phyloP scores from a whole-genome alignment of 1,139 yeast genomes.

The Yamadazyma spencermartinsiae region DNA sequence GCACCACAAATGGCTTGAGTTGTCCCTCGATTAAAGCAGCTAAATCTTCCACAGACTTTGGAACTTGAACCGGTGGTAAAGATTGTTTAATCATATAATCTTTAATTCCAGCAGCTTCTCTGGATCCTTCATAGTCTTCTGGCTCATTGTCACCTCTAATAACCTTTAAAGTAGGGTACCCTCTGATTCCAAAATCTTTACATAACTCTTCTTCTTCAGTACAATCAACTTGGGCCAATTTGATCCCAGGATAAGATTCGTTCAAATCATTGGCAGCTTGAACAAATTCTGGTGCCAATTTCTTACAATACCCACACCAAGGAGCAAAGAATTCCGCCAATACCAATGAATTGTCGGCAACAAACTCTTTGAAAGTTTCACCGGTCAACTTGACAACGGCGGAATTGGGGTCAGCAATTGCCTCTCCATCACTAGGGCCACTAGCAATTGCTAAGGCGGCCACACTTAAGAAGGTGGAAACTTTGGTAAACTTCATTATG shows the following conservation, averaged over 20 bases:
- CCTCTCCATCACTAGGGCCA: conserved; percentile 54
- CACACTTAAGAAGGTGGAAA: conserved; percentile 41
- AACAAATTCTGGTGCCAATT: conserved; percentile 86
- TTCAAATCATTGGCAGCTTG: conserved; percentile 78
- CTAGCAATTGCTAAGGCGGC: conserved; percentile 40
- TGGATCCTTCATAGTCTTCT: conserved; percentile 76
- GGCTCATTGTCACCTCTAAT: conserved; percentile 63
- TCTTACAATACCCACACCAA: conserved; percentile 99
- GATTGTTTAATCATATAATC: conserved; percentile 81
- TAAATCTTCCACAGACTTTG: conserved; percentile 50
- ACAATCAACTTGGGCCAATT: conserved; percentile 91
- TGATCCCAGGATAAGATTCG: conserved; percentile 58
- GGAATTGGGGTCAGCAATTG: conserved; percentile 77
- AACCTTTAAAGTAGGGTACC: conserved; percentile 90
- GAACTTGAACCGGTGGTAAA: conserved; percentile 69
- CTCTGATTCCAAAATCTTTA: conserved; percentile 70
- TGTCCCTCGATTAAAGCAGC: conserved; percentile 49
- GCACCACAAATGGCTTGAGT: conserved; percentile 55
- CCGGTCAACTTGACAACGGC: conserved; percentile 81
- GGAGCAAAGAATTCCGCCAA: conserved; percentile 97
- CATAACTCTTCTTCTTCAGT: conserved; percentile 84
- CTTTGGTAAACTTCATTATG: conserved; percentile 44
- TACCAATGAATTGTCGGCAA: conserved; percentile 73
- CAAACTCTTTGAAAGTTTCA: conserved; percentile 60
- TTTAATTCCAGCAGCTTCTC: conserved; percentile 76